Conservation (phyloP, 2,329 filamentous ascomycete genomes). For the Colletotrichum lupini region DNA sequence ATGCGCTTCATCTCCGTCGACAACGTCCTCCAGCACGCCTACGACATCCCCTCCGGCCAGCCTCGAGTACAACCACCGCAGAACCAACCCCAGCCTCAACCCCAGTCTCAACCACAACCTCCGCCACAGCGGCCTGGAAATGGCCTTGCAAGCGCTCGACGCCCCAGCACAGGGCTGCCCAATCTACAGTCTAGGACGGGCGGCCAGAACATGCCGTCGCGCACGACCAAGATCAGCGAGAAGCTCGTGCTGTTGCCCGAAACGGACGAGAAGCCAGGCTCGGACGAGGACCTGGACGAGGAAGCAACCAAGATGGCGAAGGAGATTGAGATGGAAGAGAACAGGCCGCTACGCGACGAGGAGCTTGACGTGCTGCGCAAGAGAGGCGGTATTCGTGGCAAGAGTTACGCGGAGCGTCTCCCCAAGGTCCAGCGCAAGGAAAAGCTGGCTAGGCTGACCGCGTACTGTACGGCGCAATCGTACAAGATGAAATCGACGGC, state of each 20-base stretch:
- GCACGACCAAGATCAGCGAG: conserved; percentile 94
- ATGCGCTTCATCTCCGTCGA: conserved; percentile 91
- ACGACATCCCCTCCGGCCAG: conserved; percentile 94
- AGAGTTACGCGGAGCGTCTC: conserved; percentile 93
- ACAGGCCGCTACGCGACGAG: conserved; percentile 73
- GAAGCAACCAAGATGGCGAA: conserved; percentile 48
- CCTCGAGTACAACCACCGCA: conserved; percentile 66
- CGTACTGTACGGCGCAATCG: conserved; percentile 94
- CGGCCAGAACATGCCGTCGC: conserved; percentile 76
- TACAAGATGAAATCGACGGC: conserved; percentile 92
- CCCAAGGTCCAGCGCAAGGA: conserved; percentile 89
- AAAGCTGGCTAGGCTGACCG: conserved; percentile 89
- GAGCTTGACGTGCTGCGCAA: conserved; percentile 73
- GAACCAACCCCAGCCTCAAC: neutral
- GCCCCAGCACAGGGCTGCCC: conserved; percentile 33
- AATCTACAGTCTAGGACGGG: conserved; percentile 57
- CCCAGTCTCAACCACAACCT: conserved; percentile 49
- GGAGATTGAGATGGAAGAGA: conserved; percentile 66
- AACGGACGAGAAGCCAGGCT: conserved; percentile 67
- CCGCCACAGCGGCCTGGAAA: conserved; percentile 62
- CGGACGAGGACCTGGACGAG: conserved; percentile 65
- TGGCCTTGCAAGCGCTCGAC: conserved; percentile 15
- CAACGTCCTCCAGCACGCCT: conserved; percentile 92
- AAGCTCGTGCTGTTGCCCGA: conserved; percentile 96
- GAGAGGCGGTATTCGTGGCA: conserved; percentile 73